Evolutionary conservation across 2,329 filamentous ascomycete genomes (phyloP).

Genomic region (Xylaria sp.): DNA sequence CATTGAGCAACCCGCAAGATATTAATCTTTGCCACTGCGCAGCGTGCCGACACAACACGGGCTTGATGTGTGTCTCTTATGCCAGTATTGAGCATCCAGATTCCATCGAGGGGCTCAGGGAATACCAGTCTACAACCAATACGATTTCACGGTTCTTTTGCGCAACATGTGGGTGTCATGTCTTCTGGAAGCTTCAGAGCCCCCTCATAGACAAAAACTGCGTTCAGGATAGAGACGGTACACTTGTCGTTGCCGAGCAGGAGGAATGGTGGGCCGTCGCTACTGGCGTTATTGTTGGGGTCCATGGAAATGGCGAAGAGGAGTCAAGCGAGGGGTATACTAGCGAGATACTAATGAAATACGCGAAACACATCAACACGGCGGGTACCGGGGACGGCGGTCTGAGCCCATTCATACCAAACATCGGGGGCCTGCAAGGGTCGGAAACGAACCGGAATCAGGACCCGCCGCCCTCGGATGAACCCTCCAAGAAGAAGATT

Average conservation of each 20-base stretch:
- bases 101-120: constrained; percentile 33
- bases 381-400: constrained; percentile 53
- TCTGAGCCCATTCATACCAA: constrained; percentile 47
- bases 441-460: constrained; percentile 2
- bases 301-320: neutral
- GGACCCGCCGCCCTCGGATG: neutral
- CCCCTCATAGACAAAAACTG: neutral
- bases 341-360: constrained; percentile 25
- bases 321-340: neutral
- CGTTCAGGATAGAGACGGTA: neutral
- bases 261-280: constrained; percentile 49
- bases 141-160: constrained; percentile 52
- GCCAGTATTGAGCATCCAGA: constrained; percentile 42
- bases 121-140: constrained; percentile 26
- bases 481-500: neutral
- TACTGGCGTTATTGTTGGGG: constrained; percentile 50
- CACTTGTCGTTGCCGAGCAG: neutral
- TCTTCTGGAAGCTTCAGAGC: constrained; percentile 46
- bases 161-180: constrained; percentile 54
- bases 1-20: neutral
- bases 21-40: constrained; percentile 50
- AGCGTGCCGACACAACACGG: constrained; percentile 48
- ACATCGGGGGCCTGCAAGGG: constrained; percentile 14
- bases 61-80: constrained; percentile 54
- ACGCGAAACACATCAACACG: constrained; percentile 42